Percentiles rank a stretch among this genome's conserved stretches.
Evolutionary conservation across 345 rosid species (phyloP).

Genomic region (Kandelia obovata): DNA sequence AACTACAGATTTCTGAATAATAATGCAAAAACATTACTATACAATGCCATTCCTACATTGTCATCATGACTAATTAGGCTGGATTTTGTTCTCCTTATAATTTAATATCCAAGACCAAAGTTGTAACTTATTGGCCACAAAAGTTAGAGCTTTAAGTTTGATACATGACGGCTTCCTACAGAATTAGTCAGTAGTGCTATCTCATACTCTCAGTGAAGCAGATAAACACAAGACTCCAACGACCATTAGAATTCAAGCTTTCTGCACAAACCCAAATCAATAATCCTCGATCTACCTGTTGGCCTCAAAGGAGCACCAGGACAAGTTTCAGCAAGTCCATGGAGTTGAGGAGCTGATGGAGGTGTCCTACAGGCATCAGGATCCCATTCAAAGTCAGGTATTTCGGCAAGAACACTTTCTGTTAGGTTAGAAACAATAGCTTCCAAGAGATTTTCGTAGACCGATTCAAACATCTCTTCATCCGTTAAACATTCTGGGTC

Average conservation of each 20-base stretch:
- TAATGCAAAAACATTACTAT: slow-evolving; percentile 18
- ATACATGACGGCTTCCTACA: slow-evolving; percentile 6
- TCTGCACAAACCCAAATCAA: slow-evolving; percentile 46
- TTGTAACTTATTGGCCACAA: slow-evolving; percentile 16
- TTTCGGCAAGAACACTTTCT: slow-evolving; percentile 33
- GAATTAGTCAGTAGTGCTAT: slow-evolving; percentile 14
- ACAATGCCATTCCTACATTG: slow-evolving; percentile 22
- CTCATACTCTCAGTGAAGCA: slow-evolving; percentile 10
- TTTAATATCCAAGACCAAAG: slow-evolving; percentile 8
- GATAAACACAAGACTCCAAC: slow-evolving; percentile 7
- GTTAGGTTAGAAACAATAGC: slow-evolving; percentile 38
- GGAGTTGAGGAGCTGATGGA: slow-evolving; percentile 26
- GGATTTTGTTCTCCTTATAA: not conserved
- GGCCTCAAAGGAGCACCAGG: slow-evolving; percentile 58
- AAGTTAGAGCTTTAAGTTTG: slow-evolving; percentile 13
- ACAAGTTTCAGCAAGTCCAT: slow-evolving; percentile 48
- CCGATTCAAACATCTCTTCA: slow-evolving; percentile 46
- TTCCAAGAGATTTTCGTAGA: slow-evolving; percentile 49
- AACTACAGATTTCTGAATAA: slow-evolving; percentile 12
- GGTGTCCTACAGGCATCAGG: slow-evolving; percentile 43
- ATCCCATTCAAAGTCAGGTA: slow-evolving; percentile 26
- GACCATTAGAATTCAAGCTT: slow-evolving; percentile 51
- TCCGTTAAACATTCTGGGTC: slow-evolving; percentile 33
- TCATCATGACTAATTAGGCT: slow-evolving; percentile 6
- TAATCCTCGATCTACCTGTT: slow-evolving; percentile 30